Evolutionary conservation across 1,139 yeast genomes (phyloP), one percentile per base, ranked within the genome.

Genomic region (Pneumocystis jirovecii): DNA sequence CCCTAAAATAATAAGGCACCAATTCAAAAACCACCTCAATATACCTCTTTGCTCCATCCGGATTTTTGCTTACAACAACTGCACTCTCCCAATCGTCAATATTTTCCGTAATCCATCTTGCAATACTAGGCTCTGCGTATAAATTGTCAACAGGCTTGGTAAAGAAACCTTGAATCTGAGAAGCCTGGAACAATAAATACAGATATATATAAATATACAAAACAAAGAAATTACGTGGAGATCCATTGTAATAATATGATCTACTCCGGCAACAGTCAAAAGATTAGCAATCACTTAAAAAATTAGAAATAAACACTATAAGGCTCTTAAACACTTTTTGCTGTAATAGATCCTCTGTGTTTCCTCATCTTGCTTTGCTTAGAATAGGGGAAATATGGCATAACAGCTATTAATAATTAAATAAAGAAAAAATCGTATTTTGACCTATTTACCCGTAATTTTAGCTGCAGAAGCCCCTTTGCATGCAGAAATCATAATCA

Each of bases 111-210:
- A 93, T 91, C 98, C 98, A 95, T 72, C 89, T 84, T 34, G 96
- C 97, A 70, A 95, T 82, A 61, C 96, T 89, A 63, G 98, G 98
- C 3, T 96, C 97, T 37, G 97, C 97, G 73, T 89, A 90, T 69
- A 93, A 79, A 75, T 93, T 93, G 76, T 93, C 99, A 39, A 93
- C 97, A 0, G 99, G 98, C 73, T 90, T 90, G 60, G 96, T 84
- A 79, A 93, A 93, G 74, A 95, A 93, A 17, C 99, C 99, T 79
- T 93, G 99, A 97, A 93, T 95, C 77, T 93, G 99, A 59, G 96
- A 86, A 37, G 98, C 98, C 67, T 66, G 12, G 19, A 44, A 21
- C 19, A 39, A 50, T 59, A 15, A 37, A 59, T 25, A 25, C 62
- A 15, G n/a, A 8, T n/a, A 62, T 35, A 10, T 12, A 21, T 17